Conservation (phyloP, 306 rosid species). For the Castanopsis chinensis region DNA sequence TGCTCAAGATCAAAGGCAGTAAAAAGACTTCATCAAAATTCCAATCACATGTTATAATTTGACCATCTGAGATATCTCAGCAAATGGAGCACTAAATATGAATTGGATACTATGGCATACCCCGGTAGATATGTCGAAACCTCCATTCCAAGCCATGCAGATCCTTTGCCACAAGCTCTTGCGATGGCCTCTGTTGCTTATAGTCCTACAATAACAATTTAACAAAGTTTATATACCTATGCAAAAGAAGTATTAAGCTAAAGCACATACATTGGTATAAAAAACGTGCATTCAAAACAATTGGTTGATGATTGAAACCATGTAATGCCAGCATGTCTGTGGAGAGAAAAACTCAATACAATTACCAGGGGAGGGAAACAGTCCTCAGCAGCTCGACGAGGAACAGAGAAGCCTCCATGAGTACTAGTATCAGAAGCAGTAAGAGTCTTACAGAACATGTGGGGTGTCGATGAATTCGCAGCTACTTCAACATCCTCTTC, state of each 20-base stretch:
- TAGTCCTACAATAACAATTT: slow-evolving; percentile 62
- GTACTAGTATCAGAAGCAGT: slow-evolving; percentile 99
- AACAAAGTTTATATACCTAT: neutral
- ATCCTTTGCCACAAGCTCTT: slow-evolving; percentile 97
- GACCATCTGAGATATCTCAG: neutral
- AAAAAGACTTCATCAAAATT: neutral
- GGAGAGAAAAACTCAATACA: neutral
- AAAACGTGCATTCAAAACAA: neutral
- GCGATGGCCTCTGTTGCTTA: slow-evolving; percentile 90
- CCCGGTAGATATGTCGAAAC: slow-evolving; percentile 94
- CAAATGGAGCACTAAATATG: neutral
- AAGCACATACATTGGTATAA: slow-evolving; percentile 7
- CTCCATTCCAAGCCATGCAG: slow-evolving; percentile 89
- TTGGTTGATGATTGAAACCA: neutral
- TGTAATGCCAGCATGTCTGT: neutral
- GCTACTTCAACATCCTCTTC: slow-evolving; percentile 65
- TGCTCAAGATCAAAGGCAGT: slow-evolving; percentile 28
- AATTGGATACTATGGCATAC: slow-evolving; percentile 34
- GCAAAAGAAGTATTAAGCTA: neutral
- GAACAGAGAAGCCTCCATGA: slow-evolving; percentile 98
- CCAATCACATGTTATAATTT: neutral
- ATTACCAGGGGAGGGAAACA: slow-evolving; percentile 97
- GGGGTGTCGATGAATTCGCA: slow-evolving; percentile 81
- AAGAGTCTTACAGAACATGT: slow-evolving; percentile 99
- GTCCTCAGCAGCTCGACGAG: slow-evolving; percentile 99